A percentile compares a stretch with the other conserved stretches of the same genome.
Evolutionary conservation across 2,329 filamentous ascomycete genomes (phyloP).

Genomic region (Neofusicoccum sp.): DNA sequence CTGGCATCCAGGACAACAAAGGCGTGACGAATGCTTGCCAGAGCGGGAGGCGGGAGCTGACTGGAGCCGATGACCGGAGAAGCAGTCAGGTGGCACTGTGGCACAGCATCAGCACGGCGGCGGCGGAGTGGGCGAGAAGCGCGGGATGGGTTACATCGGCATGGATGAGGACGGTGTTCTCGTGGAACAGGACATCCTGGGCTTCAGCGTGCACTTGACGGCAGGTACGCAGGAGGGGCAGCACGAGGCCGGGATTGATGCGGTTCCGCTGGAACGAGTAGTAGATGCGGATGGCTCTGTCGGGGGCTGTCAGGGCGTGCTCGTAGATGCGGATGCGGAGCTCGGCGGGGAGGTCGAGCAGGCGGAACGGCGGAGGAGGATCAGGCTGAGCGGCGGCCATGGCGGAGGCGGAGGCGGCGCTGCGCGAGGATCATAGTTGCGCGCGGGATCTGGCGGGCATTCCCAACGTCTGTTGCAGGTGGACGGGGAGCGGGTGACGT

Average conservation of each 20-base stretch:
- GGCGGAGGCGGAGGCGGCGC: no score
- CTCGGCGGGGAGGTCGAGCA: constrained; percentile 51
- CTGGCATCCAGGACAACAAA: constrained; percentile 15
- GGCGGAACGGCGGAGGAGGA: constrained; percentile 36
- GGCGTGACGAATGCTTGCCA: neutral
- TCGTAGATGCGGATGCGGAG: constrained; percentile 48
- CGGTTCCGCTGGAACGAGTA: constrained; percentile 12
- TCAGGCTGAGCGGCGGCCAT: neutral
- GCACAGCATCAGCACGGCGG: neutral
- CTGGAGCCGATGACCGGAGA: constrained; percentile 6
- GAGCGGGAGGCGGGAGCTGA: neutral
- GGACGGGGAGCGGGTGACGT: no score
- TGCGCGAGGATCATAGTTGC: no score
- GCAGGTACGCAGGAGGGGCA: constrained; percentile 13
- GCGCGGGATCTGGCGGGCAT: no score
- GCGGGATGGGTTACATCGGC: neutral
- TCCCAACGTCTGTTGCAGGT: no score
- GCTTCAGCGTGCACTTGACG: constrained; percentile 47
- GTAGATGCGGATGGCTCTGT: constrained; percentile 11
- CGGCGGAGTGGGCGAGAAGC: no score
- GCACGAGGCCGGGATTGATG: neutral
- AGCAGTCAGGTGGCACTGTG: neutral
- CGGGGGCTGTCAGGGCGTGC: constrained; percentile 39
- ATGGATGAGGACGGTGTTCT: constrained; percentile 42
- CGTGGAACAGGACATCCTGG: constrained; percentile 47